Base-by-base conservation (phyloP, 768 basidiomycete genomes). In the Cystofilobasidium ferigula region DNA sequence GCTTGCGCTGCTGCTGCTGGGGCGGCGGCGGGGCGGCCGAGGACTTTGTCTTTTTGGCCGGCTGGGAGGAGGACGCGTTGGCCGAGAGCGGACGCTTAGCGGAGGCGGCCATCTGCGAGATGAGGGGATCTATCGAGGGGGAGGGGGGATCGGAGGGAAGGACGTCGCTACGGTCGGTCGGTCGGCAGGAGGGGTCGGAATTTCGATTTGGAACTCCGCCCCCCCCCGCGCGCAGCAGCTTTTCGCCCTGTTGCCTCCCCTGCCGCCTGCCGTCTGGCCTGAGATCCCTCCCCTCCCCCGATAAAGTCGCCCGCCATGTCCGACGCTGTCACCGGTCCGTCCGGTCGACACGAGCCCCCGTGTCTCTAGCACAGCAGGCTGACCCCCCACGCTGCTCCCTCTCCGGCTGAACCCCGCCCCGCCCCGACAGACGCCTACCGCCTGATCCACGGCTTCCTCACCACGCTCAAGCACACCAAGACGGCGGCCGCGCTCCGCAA, bases 401-500 rank as follows among this genome's bases (percentile, higher is more conserved):
- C 38, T n/a, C 45, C 28, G 40, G 20, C 40, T 14, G 13, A 7
- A n/a, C 42, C 38, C 51, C 62, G 24, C n/a, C 30, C n/a, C 13
- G 38, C 22, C 47, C 43, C 32, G 10, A 13, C 64, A 89, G 89
- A 80, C 28, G 85, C 86, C 5, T 92, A 89, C 78, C 81, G 83
- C 70, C 77, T 89, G 58, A 84, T 92, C 65, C 81, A 89, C 72
- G 78, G 82, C 12, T 92, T 91, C 76, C 79, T 92, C 42, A 78
- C 75, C 65, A 81, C 83, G 72, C 83, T 81, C 56, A 80, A 82
- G 0, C 86, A 89, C 74, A 73, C 74, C 35, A 88, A 88, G 71
- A 86, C 83, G 10, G 89, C 89, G 12, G 13, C 60, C 20, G 60
- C 66, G 18, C 66, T 67, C 40, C 38, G 40, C 32, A 67, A 67